phyloP scores from a whole-genome alignment of 192 early-diverging fungal species.

The Cetraspora pellucida region DNA sequence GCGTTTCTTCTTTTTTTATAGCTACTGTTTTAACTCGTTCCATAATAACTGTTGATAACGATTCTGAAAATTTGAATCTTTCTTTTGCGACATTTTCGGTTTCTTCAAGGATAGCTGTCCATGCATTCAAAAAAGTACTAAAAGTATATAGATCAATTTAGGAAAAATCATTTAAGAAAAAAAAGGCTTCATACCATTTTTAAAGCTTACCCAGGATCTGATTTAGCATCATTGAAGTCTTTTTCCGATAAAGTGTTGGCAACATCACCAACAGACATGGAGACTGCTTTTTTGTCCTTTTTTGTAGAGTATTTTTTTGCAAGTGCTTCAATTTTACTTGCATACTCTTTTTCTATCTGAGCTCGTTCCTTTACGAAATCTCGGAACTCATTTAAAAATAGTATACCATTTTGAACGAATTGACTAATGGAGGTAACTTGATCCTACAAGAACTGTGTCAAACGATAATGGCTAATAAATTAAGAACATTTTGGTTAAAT shows the following conservation, averaged over 20 bases:
- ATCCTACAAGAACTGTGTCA: slow-evolving; percentile 41
- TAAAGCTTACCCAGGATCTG: slow-evolving; percentile 45
- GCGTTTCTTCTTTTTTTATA: slow-evolving; percentile 64
- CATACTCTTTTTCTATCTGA: slow-evolving; percentile 71
- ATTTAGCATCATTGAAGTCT: slow-evolving; percentile 34
- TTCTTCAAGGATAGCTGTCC: slow-evolving; percentile 61
- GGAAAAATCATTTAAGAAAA: slow-evolving; percentile 21
- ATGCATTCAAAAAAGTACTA: slow-evolving; percentile 61
- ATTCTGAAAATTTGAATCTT: slow-evolving; percentile 55
- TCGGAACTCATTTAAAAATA: slow-evolving; percentile 66
- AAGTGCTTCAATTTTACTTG: slow-evolving; percentile 64
- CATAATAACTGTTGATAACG: slow-evolving; percentile 48
- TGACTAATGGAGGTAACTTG: slow-evolving; percentile 56
- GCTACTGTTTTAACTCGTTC: slow-evolving; percentile 60
- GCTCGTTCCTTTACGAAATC: slow-evolving; percentile 71
- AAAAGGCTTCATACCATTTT: background rate
- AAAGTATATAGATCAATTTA: background rate
- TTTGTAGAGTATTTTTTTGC: slow-evolving; percentile 58
- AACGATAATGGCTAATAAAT: background rate
- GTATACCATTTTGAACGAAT: slow-evolving; percentile 57
- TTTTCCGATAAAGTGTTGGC: slow-evolving; percentile 38
- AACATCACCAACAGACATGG: slow-evolving; percentile 34
- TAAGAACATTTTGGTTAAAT: background rate
- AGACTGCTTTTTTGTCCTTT: slow-evolving; percentile 43
- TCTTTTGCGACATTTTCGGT: slow-evolving; percentile 55